These are phyloP conservation scores for Zasmidium angulare DNA, from an alignment of 2,329 filamentous ascomycete genomes.

Conservation along the genomic window DNA sequence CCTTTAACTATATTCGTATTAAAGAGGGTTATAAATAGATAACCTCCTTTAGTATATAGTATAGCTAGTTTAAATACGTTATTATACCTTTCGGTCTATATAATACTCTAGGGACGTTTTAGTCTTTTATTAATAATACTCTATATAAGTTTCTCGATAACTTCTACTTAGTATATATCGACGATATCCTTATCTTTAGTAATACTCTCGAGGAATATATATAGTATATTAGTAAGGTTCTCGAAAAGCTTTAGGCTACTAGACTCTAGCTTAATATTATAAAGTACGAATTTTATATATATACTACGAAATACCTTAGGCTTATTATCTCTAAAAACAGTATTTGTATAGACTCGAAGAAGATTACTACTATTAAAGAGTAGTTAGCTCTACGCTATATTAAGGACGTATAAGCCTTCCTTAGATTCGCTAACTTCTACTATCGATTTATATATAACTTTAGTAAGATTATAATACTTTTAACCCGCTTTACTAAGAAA, in stretches of 20 bases:
- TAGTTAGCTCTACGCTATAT: background rate
- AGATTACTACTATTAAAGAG: constrained; percentile 2
- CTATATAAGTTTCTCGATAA: constrained; percentile 27
- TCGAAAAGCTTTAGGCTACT: constrained; percentile 20
- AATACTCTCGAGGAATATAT: constrained; percentile 29
- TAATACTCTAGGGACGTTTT: background rate
- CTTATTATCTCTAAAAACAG: constrained; percentile 25
- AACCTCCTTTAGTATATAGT: too few relatives aligned
- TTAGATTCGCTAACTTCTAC: too few relatives aligned
- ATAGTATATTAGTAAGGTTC: too few relatives aligned
- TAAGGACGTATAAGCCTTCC: constrained; percentile 7
- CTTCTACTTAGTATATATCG: constrained; percentile 24
- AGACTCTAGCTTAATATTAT: constrained; percentile 12
- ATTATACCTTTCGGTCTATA: too few relatives aligned
- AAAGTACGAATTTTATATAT: constrained; percentile 16
- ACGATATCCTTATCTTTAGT: constrained; percentile 32
- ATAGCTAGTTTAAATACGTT: too few relatives aligned
- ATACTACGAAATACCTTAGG: constrained; percentile 31
- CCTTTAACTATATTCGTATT: too few relatives aligned
- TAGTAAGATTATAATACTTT: too few relatives aligned
- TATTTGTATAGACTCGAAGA: constrained; percentile 21
- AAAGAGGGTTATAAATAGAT: too few relatives aligned
- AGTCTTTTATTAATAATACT: background rate
- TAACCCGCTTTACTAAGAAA: too few relatives aligned
- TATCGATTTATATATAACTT: too few relatives aligned